A percentile compares a stretch with the other conserved stretches of the same genome.
Evolutionary conservation across 768 basidiomycete species (phyloP).

Genomic region (Postia placenta): DNA sequence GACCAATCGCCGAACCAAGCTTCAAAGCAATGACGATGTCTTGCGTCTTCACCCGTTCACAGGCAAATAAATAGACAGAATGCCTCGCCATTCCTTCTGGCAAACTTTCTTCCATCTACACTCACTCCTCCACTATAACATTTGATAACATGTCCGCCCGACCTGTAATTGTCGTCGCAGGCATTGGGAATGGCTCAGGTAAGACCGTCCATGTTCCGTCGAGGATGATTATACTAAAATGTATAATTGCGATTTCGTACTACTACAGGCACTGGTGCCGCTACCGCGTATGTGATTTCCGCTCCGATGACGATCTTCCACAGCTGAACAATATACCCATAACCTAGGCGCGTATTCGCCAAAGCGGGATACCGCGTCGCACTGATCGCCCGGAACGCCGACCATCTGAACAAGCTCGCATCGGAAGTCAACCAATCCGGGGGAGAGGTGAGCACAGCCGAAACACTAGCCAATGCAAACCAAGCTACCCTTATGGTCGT

Average conservation of each 20-base stretch:
- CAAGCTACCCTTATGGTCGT: neutral
- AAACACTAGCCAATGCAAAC: neutral
- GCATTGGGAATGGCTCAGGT: constrained; percentile 35
- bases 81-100: neutral
- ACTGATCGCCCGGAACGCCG: constrained; percentile 30
- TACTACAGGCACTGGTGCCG: constrained; percentile 32
- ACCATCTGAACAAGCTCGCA: constrained; percentile 27
- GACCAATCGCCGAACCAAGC: neutral
- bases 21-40: neutral
- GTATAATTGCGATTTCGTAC: neutral
- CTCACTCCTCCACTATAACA: neutral
- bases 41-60: neutral
- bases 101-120: neutral
- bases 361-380: constrained; percentile 36
- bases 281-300: constrained; percentile 30
- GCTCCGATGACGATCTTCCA: neutral
- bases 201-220: neutral
- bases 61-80: neutral
- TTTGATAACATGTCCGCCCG: constrained; percentile 25
- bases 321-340: too few species aligned
- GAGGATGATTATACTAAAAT: neutral
- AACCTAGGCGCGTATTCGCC: constrained; percentile 32
- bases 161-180: constrained; percentile 35
- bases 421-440: constrained; percentile 29
- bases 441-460: constrained; percentile 24